A percentile compares a stretch with the other conserved stretches of the same genome.
Evolutionary conservation across 2,329 filamentous ascomycete species (phyloP).

Genomic region (Emmonsiellopsis sp.): DNA sequence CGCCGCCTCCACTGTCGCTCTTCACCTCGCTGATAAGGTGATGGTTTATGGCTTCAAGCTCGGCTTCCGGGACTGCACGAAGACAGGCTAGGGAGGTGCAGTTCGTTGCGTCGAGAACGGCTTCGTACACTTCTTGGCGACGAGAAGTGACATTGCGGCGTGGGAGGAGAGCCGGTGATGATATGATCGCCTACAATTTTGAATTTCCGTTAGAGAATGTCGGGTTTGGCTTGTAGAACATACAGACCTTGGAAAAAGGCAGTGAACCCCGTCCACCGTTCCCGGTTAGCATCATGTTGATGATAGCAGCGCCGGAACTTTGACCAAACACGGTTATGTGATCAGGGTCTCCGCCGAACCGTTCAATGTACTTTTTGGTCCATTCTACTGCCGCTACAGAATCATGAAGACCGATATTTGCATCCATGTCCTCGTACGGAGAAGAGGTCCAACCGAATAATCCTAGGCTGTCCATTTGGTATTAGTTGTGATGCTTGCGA

Average conservation of each 20-base stretch:
- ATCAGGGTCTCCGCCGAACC: constrained; percentile 40
- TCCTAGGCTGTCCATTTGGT: neutral
- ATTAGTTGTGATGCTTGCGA: neutral
- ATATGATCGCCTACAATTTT: neutral
- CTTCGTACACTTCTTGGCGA: constrained; percentile 1
- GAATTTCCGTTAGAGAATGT: neutral
- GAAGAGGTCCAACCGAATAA: constrained; percentile 4
- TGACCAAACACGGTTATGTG: constrained; percentile 39
- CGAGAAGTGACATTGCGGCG: neutral
- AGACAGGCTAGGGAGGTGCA: constrained; percentile 1
- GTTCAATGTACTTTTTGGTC: constrained; percentile 36
- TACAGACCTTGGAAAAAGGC: constrained; percentile 2
- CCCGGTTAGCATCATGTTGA: constrained; percentile 40
- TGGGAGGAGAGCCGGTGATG: constrained; percentile 1
- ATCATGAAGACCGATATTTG: constrained; percentile 6
- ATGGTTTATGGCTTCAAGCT: neutral
- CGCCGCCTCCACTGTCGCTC: neutral
- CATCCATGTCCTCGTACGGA: neutral
- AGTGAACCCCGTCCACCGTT: neutral
- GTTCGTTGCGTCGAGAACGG: neutral
- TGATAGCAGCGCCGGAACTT: constrained; percentile 46
- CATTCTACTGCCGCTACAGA: constrained; percentile 21
- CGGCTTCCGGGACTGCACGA: neutral
- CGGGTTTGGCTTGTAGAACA: neutral
- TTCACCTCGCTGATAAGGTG: constrained; percentile 1